phyloP scores from a whole-genome alignment of 2,329 filamentous ascomycete genomes.

The Hypoxylon sp. region DNA sequence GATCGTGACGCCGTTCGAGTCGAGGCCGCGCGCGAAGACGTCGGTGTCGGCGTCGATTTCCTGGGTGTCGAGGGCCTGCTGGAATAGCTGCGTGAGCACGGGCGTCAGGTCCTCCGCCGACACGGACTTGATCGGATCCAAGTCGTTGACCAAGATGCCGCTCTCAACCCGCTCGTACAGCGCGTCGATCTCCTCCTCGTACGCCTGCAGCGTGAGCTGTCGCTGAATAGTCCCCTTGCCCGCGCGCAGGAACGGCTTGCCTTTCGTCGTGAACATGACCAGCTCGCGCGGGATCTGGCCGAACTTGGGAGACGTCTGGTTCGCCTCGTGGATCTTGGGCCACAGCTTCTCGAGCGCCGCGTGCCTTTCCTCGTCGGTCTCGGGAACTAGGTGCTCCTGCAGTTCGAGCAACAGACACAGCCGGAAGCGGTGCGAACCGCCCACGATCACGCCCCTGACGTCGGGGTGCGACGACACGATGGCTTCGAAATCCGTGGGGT shows the following conservation, averaged over 20 bases:
- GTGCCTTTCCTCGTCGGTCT: constrained; percentile 28
- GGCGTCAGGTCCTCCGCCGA: constrained; percentile 29
- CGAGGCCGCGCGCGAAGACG: constrained; percentile 43
- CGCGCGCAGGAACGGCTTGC: constrained; percentile 45
- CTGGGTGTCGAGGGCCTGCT: constrained; percentile 37
- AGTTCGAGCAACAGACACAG: constrained; percentile 48
- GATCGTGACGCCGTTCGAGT: constrained; percentile 45
- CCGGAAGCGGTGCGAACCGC: constrained; percentile 46
- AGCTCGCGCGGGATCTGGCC: constrained; percentile 46
- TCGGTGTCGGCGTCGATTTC: constrained; percentile 43
- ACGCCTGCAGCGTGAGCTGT: constrained; percentile 42
- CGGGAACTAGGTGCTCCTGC: constrained; percentile 22
- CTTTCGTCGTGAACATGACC: constrained; percentile 38
- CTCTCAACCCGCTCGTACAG: constrained; percentile 44
- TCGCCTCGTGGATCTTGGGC: constrained; percentile 45
- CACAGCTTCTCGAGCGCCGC: constrained; percentile 40
- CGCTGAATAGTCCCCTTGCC: constrained; percentile 48
- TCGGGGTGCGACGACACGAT: constrained; percentile 50
- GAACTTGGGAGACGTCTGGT: constrained; percentile 43
- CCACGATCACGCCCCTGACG: constrained; percentile 45
- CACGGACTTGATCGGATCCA: constrained; percentile 38
- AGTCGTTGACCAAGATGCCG: constrained; percentile 36
- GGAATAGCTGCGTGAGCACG: constrained; percentile 41
- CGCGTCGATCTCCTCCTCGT: constrained; percentile 45
- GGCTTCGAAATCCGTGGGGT: constrained; percentile 58